phyloP scores from a whole-genome alignment of 257 asterid species.

The Lycium barbarum region DNA sequence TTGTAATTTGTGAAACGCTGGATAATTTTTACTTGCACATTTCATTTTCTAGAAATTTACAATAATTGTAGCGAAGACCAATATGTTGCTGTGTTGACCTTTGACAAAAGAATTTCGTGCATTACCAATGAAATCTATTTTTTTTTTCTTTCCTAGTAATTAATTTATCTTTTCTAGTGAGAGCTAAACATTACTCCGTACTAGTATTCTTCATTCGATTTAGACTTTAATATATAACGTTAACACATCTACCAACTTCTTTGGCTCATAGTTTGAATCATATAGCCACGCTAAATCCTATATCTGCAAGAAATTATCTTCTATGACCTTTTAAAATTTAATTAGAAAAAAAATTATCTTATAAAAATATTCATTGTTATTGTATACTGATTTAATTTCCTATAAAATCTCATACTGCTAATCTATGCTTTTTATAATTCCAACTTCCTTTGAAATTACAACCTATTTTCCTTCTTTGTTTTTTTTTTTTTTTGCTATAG shows the following conservation, averaged over 20 bases:
- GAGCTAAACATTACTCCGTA: neutral
- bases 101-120: constrained; percentile 24
- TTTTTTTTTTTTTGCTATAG: too few species aligned
- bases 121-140: constrained; percentile 3
- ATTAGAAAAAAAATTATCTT: too few species aligned
- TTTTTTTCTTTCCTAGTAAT: neutral
- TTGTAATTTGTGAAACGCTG: neutral
- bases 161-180: neutral
- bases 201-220: neutral
- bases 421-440: too few species aligned
- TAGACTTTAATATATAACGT: neutral
- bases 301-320: neutral
- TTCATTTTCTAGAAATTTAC: neutral
- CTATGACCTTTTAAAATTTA: neutral
- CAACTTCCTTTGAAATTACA: neutral
- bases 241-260: neutral
- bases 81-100: constrained; percentile 23
- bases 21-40: neutral
- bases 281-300: neutral
- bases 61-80: neutral
- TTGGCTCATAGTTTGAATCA: neutral
- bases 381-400: too few species aligned
- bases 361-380: neutral
- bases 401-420: too few species aligned
- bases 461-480: neutral